Evolutionary conservation across 805 yeast species (phyloP).

Genomic region (Schizosaccharomyces pombe): DNA sequence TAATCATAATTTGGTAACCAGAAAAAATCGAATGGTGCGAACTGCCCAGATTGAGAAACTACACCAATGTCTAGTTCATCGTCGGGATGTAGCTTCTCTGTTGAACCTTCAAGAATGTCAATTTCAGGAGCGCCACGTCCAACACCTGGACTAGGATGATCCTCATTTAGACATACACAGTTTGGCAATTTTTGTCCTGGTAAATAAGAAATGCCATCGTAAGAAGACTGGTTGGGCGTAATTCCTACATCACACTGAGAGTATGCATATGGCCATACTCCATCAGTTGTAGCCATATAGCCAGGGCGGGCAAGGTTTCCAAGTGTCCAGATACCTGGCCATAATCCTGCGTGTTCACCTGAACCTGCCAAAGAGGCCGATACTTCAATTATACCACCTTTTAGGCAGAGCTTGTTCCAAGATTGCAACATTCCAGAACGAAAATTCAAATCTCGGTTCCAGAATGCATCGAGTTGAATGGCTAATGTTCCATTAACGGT

Average conservation of each 20-base stretch:
- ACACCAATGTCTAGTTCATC: conserved; percentile 17
- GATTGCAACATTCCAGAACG: conserved; percentile 80
- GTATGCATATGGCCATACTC: conserved; percentile 87
- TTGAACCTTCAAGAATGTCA: conserved; percentile 70
- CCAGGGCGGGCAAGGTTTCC: conserved; percentile 90
- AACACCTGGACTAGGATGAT: conserved; percentile 65
- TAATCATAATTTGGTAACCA: conserved; percentile 71
- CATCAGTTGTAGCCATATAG: conserved; percentile 63
- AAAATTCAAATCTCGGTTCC: conserved; percentile 56
- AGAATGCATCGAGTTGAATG: conserved; percentile 56
- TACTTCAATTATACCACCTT: conserved; percentile 59
- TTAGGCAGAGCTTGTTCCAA: conserved; percentile 79
- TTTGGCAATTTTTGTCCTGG: conserved; percentile 60
- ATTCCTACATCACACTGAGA: conserved; percentile 80
- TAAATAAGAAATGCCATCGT: conserved; percentile 68
- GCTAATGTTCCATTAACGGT: conserved; percentile 51
- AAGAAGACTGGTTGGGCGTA: conserved; percentile 74
- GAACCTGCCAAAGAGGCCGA: conserved; percentile 58
- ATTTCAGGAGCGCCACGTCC: conserved; percentile 95
- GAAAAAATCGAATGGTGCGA: conserved; percentile 91
- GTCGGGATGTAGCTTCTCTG: conserved; percentile 18
- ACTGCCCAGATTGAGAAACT: conserved; percentile 78
- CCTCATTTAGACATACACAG: conserved; percentile 64
- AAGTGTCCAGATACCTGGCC: conserved; percentile 95
- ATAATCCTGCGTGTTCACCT: conserved; percentile 57